phyloP scores from a whole-genome alignment of 129 eudicot species.

The Flaveria trinervia region DNA sequence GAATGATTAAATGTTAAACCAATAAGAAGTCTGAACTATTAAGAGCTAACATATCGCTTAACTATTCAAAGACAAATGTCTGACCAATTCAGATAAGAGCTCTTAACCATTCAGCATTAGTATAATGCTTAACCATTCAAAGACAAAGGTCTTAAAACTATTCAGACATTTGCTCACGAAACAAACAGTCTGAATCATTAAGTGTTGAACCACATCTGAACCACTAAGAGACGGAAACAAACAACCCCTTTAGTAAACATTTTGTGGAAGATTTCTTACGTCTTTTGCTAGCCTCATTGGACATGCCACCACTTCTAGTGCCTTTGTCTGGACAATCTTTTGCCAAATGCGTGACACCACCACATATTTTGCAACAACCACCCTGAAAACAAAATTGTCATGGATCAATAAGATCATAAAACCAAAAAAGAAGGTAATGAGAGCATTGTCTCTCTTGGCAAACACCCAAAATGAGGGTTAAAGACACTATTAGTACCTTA shows the following conservation, averaged over 20 bases:
- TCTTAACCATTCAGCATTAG: no score
- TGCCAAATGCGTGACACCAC: constrained; percentile 88
- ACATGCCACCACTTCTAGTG: constrained; percentile 34
- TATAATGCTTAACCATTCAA: no score
- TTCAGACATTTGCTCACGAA: no score
- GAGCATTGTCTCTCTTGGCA: neutral
- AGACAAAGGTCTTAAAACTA: no score
- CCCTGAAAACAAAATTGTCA: constrained; percentile 50
- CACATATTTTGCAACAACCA: constrained; percentile 90
- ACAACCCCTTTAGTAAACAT: neutral
- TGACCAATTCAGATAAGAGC: no score
- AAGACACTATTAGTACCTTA: constrained; percentile 49
- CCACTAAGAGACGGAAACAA: no score
- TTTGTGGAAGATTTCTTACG: constrained; percentile 35
- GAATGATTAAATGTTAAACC: no score
- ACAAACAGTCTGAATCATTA: no score
- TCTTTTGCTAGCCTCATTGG: constrained; percentile 37
- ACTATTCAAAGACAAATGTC: no score
- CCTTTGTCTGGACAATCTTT: constrained; percentile 84
- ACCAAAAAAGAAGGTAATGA: neutral
- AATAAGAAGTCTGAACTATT: no score
- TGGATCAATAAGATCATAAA: neutral
- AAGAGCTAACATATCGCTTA: no score
- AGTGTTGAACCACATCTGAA: no score
- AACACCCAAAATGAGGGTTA: neutral